A percentile compares a stretch with the other conserved stretches of the same genome.
Conservation (phyloP, 1,284 basidiomycete genomes). For the Polyporus tsugae region DNA sequence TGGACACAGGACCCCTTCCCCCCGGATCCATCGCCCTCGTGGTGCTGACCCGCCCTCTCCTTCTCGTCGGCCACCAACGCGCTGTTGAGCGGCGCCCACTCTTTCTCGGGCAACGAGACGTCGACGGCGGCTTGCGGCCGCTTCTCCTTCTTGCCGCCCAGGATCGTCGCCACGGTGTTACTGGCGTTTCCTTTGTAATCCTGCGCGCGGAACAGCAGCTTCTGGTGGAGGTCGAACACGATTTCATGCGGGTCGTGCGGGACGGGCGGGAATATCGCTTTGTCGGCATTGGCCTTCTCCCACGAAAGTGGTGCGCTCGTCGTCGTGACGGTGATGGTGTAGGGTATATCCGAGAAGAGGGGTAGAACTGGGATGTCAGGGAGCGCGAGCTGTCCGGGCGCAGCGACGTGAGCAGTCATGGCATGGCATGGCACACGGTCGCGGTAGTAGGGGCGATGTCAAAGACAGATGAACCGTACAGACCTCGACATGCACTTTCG, state of each 20-base stretch:
- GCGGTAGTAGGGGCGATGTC: too few relatives aligned
- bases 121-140: background rate
- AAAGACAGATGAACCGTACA: background rate
- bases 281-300: constrained; percentile 17
- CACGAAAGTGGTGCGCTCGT: constrained; percentile 20
- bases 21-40: background rate
- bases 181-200: background rate
- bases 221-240: background rate
- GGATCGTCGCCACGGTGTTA: background rate
- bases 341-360: constrained; percentile 25
- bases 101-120: constrained; percentile 1
- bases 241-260: background rate
- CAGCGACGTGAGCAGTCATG: background rate
- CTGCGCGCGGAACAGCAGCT: background rate
- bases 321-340: constrained; percentile 19
- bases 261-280: background rate
- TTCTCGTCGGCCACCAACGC: background rate
- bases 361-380: constrained; percentile 23
- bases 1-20: constrained; percentile 18
- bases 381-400: constrained; percentile 17
- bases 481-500: constrained; percentile 30
- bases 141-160: background rate
- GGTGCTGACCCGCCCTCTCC: background rate
- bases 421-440: background rate
- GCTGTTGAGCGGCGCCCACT: constrained; percentile 11